Conservation (phyloP, 371 early-diverging fungal genomes). For the Dinochytrium kinnereticum region DNA sequence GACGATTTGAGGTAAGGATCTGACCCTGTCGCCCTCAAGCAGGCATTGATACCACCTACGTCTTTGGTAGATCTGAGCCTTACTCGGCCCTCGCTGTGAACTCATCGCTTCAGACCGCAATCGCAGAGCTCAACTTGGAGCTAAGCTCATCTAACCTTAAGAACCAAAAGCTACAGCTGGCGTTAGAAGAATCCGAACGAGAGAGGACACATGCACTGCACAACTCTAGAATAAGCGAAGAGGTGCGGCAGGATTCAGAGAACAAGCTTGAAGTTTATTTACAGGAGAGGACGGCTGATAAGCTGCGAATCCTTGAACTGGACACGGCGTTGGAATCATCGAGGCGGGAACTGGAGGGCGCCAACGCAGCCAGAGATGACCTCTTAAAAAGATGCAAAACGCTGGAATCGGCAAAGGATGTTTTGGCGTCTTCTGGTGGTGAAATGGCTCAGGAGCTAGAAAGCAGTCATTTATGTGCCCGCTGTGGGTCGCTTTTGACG, state of each 20-base stretch:
- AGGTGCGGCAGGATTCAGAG: not conserved
- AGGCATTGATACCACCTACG: too few species aligned
- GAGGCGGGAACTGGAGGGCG: not conserved
- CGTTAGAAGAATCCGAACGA: not conserved
- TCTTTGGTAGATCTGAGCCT: not conserved
- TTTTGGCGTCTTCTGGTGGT: not conserved
- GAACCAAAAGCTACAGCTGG: not conserved
- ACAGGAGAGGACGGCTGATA: not conserved
- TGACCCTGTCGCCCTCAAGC: not conserved
- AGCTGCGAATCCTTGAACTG: not conserved
- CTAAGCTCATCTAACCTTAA: not conserved
- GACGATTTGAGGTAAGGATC: not conserved
- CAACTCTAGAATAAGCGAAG: not conserved
- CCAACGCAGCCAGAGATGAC: not conserved
- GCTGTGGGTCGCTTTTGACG: not conserved
- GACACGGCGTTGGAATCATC: not conserved
- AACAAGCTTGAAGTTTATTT: not conserved
- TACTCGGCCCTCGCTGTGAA: constrained; percentile 3
- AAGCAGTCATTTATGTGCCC: not conserved
- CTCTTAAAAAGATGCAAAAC: not conserved
- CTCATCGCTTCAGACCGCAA: constrained; percentile 1
- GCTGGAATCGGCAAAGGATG: not conserved
- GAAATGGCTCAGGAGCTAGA: too few species aligned
- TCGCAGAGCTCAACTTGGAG: constrained; percentile 8
- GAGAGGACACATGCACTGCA: not conserved